Base-by-base conservation (phyloP, 2,329 filamentous ascomycete genomes). In the Aspergillus vadensis region DNA sequence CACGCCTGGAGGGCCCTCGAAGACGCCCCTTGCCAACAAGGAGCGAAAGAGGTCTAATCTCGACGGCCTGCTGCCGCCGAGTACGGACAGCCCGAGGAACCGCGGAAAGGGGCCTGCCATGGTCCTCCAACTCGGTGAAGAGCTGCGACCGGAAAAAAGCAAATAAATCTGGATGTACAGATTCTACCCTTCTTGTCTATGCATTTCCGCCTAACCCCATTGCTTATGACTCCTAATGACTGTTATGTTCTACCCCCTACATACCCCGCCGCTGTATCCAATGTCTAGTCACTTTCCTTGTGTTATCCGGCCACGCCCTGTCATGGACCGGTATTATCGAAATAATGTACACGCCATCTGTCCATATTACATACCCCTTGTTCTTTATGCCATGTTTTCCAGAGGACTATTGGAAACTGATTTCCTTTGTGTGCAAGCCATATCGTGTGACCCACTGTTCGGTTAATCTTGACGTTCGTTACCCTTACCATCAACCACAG, bases 21-120 rank as follows among this genome's bases (percentile, higher is more conserved):
- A 90, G 74, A 96, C 92, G 0, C 92, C 92, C 10, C 78, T 86
- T 10, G 83, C 86, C 27, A 81, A 81, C 59, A 91, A 87, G 67
- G 86, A 90, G 50, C 85, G 90, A n/a, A 82, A 91, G 69, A 86
- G 88, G 64, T 81, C 97, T 61, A 96, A 93, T 57, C 96, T 96
- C 77, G 92, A 96, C 71, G 86, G 87, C 57, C 82, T 90, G n/a
- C 75, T 84, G 58, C 85, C 85, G 36, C 85, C 86, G 0, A 80
- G 78, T 48, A 74, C 75, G 38, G 80, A 81, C 23, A 82, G 77
- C 63, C 82, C 69, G 62, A 76, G 69, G 9, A 65, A 65, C 49
- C 72, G 69, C 36, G 70, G 68, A 15, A 84, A 82, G 67, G 79
- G 77, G 63, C 79, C 75, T 14, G 85, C 85, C 7, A 75, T 88